Evolutionary conservation across 768 basidiomycete genomes (phyloP).

Genomic region (Cytidiella melzeri): DNA sequence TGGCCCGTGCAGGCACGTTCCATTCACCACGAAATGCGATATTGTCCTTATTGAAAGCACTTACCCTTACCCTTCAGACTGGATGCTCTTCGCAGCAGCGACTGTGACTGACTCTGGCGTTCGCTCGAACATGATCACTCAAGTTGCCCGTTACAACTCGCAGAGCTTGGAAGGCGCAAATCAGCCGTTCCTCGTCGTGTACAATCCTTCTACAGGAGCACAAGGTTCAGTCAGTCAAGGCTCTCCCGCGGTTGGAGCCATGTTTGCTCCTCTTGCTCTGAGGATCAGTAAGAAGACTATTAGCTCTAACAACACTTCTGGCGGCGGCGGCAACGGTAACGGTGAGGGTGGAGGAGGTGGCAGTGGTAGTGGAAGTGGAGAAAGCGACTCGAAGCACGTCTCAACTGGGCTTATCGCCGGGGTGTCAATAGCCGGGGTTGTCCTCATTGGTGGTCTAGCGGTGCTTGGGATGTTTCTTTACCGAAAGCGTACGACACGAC

Average conservation of each 20-base stretch:
- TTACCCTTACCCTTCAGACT: no score
- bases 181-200: neutral
- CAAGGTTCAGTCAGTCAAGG: neutral
- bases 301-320: neutral
- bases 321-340: neutral
- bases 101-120: conserved; percentile 6
- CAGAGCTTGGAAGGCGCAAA: neutral
- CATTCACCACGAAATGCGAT: no score
- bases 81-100: neutral
- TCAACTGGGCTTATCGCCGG: neutral
- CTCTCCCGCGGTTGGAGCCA: conserved; percentile 2
- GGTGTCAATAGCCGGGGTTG: neutral
- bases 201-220: neutral
- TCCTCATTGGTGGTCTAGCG: neutral
- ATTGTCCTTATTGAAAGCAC: no score
- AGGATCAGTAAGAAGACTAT: neutral
- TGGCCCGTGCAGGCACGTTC: neutral
- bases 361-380: neutral
- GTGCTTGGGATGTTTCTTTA: neutral
- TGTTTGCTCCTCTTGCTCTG: conserved; percentile 6
- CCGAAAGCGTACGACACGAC: neutral
- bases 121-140: conserved; percentile 5
- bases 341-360: neutral
- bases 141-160: neutral
- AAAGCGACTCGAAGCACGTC: neutral